Base-by-base conservation (phyloP, 2,329 filamentous ascomycete species). In the Phaeosphaeriaceae sp. region DNA sequence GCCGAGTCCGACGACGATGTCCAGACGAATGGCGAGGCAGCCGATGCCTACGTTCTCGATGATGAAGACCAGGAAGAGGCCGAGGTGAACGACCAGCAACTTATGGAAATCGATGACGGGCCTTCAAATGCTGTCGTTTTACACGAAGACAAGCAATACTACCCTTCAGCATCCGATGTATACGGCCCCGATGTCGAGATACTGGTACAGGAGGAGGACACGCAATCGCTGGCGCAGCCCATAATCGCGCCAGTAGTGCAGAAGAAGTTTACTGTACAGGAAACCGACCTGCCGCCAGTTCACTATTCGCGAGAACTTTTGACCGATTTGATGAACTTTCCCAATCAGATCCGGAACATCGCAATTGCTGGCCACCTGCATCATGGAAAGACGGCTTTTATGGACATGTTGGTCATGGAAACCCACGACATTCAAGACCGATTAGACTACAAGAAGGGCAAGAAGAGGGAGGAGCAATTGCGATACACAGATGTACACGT, bases 111-210 rank as follows among this genome's bases (percentile, higher is more conserved):
- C 45, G 94, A 98, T 75, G 90, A 93, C 49, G 93, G 91, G 15
- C 91, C 94, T 3, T 97, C 93, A 5, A 99, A 98, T 78, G 94
- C 95, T 51, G 93, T 99, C n/a, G 86, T 99, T 57, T 86, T 99
- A 47, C 95, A 99, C 80, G 95, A 99, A 83, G 95, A 99, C 81
- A 99, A 99, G 79, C 95, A 98, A 77, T 99, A 99, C 79, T 99
- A 99, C 76, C 95, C 95, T 27, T 97, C 93, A n/a, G 95, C 95
- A 56, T 89, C 94, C 74, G 95, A 99, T 78, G 89, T 97, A 44
- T 99, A 98, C 76, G 95, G 95, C 52, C 86, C 89, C 69, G 93
- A 95, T 79, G 95, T 99, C 70, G 95, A 99, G 80, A 95, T 94
- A 1, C 82, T 97, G 78, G 94, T 99, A 40, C 91, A 98, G 74